phyloP scores from a whole-genome alignment of 257 asterid species.

The Rubia yunnanensis region DNA sequence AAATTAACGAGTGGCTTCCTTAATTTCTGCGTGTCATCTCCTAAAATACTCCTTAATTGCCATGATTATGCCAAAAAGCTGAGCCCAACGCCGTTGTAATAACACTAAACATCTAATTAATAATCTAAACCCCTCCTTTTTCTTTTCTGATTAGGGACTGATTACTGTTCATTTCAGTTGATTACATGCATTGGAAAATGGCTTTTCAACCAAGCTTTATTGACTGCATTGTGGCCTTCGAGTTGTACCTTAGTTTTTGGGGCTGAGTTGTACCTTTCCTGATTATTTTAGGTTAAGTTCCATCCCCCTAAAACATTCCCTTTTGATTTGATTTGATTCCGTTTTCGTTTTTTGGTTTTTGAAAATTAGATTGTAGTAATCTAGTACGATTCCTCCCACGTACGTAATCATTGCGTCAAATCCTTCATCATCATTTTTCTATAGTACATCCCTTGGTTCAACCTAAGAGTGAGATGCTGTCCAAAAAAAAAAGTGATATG shows the following conservation, averaged over 20 bases:
- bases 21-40: background rate
- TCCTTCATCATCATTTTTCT: conserved; percentile 16
- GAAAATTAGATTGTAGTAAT: background rate
- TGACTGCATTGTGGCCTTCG: conserved; percentile 33
- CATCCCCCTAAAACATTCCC: conserved; percentile 24
- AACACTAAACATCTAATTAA: conserved; percentile 2
- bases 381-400: conserved; percentile 3
- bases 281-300: conserved; percentile 31
- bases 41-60: background rate
- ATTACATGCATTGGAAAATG: background rate
- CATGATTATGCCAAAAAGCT: background rate
- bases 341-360: background rate
- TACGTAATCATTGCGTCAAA: conserved; percentile 39
- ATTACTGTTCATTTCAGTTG: background rate
- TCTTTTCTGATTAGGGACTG: background rate
- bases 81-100: background rate
- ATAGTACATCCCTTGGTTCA: too few relatives aligned
- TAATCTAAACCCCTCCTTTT: background rate
- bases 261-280: conserved; percentile 15
- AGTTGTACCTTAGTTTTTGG: background rate
- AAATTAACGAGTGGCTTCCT: background rate
- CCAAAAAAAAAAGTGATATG: too few relatives aligned
- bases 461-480: too few relatives aligned
- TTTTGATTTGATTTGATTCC: background rate
- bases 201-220: conserved; percentile 24